Evolutionary conservation across 2,329 filamentous ascomycete species (phyloP).

Genomic region (Sclerotinia glacialis): DNA sequence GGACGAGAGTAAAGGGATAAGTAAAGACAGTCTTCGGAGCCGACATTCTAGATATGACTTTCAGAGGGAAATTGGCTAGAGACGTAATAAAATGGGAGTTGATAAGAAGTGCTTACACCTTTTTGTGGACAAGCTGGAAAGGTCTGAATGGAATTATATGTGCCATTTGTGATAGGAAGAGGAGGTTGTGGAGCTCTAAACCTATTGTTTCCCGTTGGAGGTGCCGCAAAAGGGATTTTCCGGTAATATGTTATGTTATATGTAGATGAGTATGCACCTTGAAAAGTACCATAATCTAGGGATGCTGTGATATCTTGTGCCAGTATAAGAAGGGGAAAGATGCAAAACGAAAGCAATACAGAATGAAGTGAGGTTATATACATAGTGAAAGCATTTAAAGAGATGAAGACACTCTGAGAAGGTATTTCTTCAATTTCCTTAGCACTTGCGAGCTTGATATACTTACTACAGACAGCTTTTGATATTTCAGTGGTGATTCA

Average conservation of each 20-base stretch:
- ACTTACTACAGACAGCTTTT: neutral
- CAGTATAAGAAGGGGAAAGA: slow-evolving; percentile 12
- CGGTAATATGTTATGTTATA: slow-evolving; percentile 60
- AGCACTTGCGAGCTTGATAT: neutral
- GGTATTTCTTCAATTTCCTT: slow-evolving; percentile 11
- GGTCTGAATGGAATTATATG: slow-evolving; percentile 53
- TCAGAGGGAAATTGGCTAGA: neutral
- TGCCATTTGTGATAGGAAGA: slow-evolving; percentile 45
- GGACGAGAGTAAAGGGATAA: slow-evolving; percentile 59
- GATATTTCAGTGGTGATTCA: neutral
- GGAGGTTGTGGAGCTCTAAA: slow-evolving; percentile 61
- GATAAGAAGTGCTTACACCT: slow-evolving; percentile 41
- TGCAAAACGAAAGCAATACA: neutral
- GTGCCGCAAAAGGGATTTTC: slow-evolving; percentile 60
- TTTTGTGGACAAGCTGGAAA: slow-evolving; percentile 60
- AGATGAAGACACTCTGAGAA: neutral
- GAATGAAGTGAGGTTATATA: neutral
- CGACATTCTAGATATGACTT: slow-evolving; percentile 43
- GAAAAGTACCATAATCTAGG: slow-evolving; percentile 52
- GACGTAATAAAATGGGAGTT: too few relatives aligned
- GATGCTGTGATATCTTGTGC: slow-evolving; percentile 41
- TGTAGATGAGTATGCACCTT: slow-evolving; percentile 48
- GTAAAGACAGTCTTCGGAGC: slow-evolving; percentile 60
- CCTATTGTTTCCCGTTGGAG: slow-evolving; percentile 55
- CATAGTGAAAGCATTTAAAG: neutral